Base-by-base conservation (phyloP, 2,329 filamentous ascomycete genomes). In the Helotiales sp. region DNA sequence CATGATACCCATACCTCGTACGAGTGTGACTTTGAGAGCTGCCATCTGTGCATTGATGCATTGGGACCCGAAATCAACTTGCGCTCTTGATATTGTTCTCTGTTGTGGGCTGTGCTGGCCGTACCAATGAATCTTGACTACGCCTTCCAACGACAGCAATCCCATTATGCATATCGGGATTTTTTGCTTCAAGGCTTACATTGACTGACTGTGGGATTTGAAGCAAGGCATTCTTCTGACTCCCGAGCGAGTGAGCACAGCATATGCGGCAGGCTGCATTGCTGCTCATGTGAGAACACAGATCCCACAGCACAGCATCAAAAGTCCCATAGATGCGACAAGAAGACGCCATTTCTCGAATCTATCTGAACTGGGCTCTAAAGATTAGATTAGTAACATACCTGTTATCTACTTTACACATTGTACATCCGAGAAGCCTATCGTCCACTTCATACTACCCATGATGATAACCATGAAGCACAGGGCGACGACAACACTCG, bases 391-490 rank as follows among this genome's bases (percentile, higher is more conserved):
- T 37, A 22, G 11, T 26, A 30, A 52, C 15, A 40, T 30, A 43
- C 26, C 47, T 26, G n/a, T 28, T 24, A 10, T 65, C 64, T 73
- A 77, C 58, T 76, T 72, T 34, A 57, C 65, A 68, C 76, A 77
- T 28, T 67, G n/a, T 37, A 75, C 26, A 8, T 61, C 64, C n/a
- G 69, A 67, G 66, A 89, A 89, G 0, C 86, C 88, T 6, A 81
- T 78, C 30, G 84, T 89, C 93, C 92, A 96, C 67, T 85, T 80
- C 75, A 95, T 79, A 67, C 89, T 89, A 0, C 93, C 93, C 89
- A 95, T 92, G 20, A 94, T 84, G 0, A 87, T 82, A 26, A 93
- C 83, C 83, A 92, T 78, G 11, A 90, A 71, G 11, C 81, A 82
- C 65, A 93, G 75, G 2, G 85, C 87, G 0, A 82, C 81, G 0